These are phyloP conservation scores for Plasmodium falciparum DNA, from an alignment of 169 alveolate species.

Conservation along the genomic window DNA sequence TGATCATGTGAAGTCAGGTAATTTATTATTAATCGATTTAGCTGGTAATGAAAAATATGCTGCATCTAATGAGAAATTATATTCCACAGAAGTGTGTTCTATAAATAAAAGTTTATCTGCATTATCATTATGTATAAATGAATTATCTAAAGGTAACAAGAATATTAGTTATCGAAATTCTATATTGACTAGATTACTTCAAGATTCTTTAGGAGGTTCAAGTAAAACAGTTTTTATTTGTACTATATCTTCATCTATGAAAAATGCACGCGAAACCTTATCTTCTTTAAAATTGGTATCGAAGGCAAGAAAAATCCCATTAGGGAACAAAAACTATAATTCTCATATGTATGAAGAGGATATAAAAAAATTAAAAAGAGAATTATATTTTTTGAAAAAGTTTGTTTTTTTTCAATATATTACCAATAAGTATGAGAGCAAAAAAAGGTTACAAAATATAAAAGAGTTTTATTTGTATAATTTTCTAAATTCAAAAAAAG, in stretches of 20 bases:
- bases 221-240: slow-evolving; percentile 83
- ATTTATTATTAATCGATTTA: slow-evolving; percentile 49
- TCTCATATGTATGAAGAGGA: slow-evolving; percentile 51
- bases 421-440: slow-evolving; percentile 63
- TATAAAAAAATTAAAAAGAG: slow-evolving; percentile 56
- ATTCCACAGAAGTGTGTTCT: slow-evolving; percentile 83
- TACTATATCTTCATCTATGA: slow-evolving; percentile 81
- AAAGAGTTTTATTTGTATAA: slow-evolving; percentile 35
- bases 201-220: slow-evolving; percentile 79
- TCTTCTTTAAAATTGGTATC: slow-evolving; percentile 82
- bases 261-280: slow-evolving; percentile 78
- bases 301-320: slow-evolving; percentile 80
- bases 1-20: slow-evolving; percentile 42
- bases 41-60: slow-evolving; percentile 83
- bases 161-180: slow-evolving; percentile 73
- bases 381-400: slow-evolving; percentile 66
- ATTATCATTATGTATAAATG: slow-evolving; percentile 81
- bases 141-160: slow-evolving; percentile 79
- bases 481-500: not conserved
- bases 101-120: slow-evolving; percentile 84
- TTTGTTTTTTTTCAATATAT: slow-evolving; percentile 77
- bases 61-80: slow-evolving; percentile 78
- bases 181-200: slow-evolving; percentile 75
- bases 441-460: slow-evolving; percentile 53
- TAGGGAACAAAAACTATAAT: slow-evolving; percentile 23